phyloP scores from a whole-genome alignment of 2,329 filamentous ascomycete genomes.

The Ophiocordyceps camponoti-saundersi region DNA sequence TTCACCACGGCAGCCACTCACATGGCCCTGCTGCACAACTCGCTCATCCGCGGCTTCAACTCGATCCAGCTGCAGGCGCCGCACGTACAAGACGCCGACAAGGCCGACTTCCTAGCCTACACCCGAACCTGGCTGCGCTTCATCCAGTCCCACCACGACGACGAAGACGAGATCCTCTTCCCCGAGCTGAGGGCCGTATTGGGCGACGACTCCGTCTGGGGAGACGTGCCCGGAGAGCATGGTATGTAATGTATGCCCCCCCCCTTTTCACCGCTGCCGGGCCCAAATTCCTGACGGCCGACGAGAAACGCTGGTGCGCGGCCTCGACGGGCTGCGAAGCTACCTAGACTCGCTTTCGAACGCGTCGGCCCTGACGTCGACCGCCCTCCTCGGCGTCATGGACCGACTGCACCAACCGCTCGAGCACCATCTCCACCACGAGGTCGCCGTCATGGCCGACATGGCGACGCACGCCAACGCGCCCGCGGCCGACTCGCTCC shows the following conservation, averaged over 20 bases:
- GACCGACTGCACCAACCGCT: slow-evolving; percentile 31
- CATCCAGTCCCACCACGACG: slow-evolving; percentile 41
- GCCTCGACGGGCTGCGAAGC: slow-evolving; percentile 31
- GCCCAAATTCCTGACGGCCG: background rate
- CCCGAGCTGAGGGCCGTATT: slow-evolving; percentile 34
- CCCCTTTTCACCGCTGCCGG: background rate
- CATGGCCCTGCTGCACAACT: slow-evolving; percentile 45
- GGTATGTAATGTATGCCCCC: slow-evolving; percentile 16
- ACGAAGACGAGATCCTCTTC: slow-evolving; percentile 40
- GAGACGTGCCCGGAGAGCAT: slow-evolving; percentile 36
- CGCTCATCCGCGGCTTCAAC: slow-evolving; percentile 46
- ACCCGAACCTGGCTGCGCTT: slow-evolving; percentile 40
- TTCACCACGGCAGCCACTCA: slow-evolving; percentile 42
- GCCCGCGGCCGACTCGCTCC: slow-evolving; percentile 26
- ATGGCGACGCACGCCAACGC: slow-evolving; percentile 32
- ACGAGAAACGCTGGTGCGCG: slow-evolving; percentile 29
- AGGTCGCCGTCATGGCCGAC: slow-evolving; percentile 32
- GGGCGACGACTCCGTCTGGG: slow-evolving; percentile 31
- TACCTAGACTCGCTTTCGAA: slow-evolving; percentile 28
- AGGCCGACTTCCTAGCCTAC: slow-evolving; percentile 40
- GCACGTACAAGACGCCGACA: slow-evolving; percentile 31
- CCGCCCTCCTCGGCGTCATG: slow-evolving; percentile 31
- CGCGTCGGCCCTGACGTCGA: slow-evolving; percentile 24
- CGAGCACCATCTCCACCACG: slow-evolving; percentile 36
- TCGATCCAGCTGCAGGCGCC: slow-evolving; percentile 43